Evolutionary conservation across 164 flowering plant genomes (phyloP).

Genomic region (Houttuynia cordata): DNA sequence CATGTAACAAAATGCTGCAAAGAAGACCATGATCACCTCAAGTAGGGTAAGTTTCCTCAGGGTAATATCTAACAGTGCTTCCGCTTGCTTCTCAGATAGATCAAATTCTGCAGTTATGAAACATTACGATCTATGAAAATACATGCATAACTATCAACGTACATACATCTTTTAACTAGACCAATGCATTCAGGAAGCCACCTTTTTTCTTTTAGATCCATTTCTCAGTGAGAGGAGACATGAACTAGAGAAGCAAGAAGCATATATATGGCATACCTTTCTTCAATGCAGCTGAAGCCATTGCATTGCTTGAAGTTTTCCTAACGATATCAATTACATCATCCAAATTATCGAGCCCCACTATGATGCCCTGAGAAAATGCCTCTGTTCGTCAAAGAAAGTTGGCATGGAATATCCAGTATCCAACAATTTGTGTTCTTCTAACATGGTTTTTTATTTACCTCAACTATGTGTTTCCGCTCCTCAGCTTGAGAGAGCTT

Average conservation of each 20-base stretch:
- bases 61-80: constrained; percentile 80
- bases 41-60: constrained; percentile 66
- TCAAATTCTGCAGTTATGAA: constrained; percentile 40
- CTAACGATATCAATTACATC: constrained; percentile 57
- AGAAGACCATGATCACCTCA: constrained; percentile 39
- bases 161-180: background rate
- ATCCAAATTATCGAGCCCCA: constrained; percentile 87
- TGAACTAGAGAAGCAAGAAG: background rate
- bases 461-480: constrained; percentile 84
- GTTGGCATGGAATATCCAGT: background rate
- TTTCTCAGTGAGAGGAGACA: background rate
- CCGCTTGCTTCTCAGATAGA: constrained; percentile 90
- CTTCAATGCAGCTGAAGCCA: constrained; percentile 53
- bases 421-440: background rate
- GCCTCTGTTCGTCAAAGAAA: background rate
- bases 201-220: background rate
- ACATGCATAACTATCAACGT: background rate
- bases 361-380: constrained; percentile 54
- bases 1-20: background rate
- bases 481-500: constrained; percentile 79
- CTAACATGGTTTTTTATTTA: constrained; percentile 7
- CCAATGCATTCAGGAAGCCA: background rate
- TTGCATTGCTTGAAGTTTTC: constrained; percentile 56
- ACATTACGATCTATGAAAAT: background rate
- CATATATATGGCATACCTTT: constrained; percentile 26